Evolutionary conservation across 106 monocot genomes (phyloP), one percentile per base, ranked within the genome.

Genomic region (Chionographis japonica): DNA sequence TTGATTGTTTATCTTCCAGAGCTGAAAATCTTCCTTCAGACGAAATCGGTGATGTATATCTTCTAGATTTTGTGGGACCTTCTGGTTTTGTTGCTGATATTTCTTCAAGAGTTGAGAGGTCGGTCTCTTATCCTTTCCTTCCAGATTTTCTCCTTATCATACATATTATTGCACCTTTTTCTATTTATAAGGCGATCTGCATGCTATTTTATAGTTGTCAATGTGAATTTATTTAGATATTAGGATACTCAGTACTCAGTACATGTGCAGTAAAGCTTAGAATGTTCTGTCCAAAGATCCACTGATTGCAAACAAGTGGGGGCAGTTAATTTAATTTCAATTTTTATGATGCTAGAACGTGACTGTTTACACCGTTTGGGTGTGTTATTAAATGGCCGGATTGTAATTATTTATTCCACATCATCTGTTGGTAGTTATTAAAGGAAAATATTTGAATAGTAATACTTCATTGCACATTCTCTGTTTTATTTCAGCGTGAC

Each of bases 21-120:
- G 72, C 36, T 52, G 73, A 89, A 8, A 65, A 50, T 64, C 81
- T 97, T 59, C 84, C 78, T 37, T 52, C 78, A 4, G 86, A 81
- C 66, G 84, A 97, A 19, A 72, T 84, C 42, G 75, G 73, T 51
- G 89, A 92, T 54, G 86, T 87, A 16, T 97, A 97, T 62, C 81
- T 97, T 41, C 70, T 97, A 42, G 95, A 97, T 81, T 97, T 92
- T 78, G 75, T 78, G 9, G 95, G 95, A 14, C 92, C 89, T 63
- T 52, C 75, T 18, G 89, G 89, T 37, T 97, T 97, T 70, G 84
- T 97, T 51, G 60, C 67, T 39, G 84, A 92, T 4, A 61, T 89
- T 68, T 86, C 95, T 57, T 72, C 75, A 12, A 83, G 70, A 69
- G 88, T 88, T 62, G 82, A 92, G 37, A 89, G 92, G 95, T 87